These are phyloP conservation scores for Basipetospora sp. DNA, from an alignment of 2,329 filamentous ascomycete genomes.

Conservation along the genomic window DNA sequence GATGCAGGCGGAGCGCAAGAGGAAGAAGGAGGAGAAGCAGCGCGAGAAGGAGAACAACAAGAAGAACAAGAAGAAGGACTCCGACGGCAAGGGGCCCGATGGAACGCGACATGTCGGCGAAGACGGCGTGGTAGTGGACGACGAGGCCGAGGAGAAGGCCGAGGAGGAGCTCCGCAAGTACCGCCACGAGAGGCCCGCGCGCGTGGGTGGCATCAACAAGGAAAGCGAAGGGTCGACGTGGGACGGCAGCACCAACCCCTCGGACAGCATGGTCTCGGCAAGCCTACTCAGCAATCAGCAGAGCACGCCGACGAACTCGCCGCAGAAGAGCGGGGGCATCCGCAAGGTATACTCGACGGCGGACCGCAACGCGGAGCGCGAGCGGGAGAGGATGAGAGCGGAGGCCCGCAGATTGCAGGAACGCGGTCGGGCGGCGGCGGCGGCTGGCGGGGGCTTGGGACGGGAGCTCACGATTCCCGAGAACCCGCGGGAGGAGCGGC, in stretches of 20 bases:
- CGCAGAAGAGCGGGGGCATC: constrained; percentile 34
- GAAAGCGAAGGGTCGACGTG: constrained; percentile 64
- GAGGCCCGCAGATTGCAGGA: constrained; percentile 43
- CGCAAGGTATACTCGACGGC: constrained; percentile 48
- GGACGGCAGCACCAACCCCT: constrained; percentile 57
- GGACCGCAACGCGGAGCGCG: constrained; percentile 36
- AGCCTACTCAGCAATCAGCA: constrained; percentile 46
- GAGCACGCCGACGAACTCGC: constrained; percentile 39
- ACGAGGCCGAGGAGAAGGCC: constrained; percentile 46
- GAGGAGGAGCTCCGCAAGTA: constrained; percentile 64
- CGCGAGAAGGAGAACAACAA: constrained; percentile 14
- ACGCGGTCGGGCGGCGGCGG: constrained; percentile 25
- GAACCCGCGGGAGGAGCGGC: background rate
- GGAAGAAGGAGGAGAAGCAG: constrained; percentile 31
- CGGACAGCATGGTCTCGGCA: constrained; percentile 46
- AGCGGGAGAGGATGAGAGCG: constrained; percentile 27
- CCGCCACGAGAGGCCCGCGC: constrained; percentile 70
- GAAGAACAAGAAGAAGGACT: constrained; percentile 23
- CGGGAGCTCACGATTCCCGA: constrained; percentile 1
- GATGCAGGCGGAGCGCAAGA: constrained; percentile 16
- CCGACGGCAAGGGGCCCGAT: no score
- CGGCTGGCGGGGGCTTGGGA: background rate
- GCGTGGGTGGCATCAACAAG: constrained; percentile 79
- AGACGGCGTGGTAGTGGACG: constrained; percentile 46
- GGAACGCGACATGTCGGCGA: constrained; percentile 33